phyloP scores from a whole-genome alignment of 805 yeast genomes.

The Candida golubevii region DNA sequence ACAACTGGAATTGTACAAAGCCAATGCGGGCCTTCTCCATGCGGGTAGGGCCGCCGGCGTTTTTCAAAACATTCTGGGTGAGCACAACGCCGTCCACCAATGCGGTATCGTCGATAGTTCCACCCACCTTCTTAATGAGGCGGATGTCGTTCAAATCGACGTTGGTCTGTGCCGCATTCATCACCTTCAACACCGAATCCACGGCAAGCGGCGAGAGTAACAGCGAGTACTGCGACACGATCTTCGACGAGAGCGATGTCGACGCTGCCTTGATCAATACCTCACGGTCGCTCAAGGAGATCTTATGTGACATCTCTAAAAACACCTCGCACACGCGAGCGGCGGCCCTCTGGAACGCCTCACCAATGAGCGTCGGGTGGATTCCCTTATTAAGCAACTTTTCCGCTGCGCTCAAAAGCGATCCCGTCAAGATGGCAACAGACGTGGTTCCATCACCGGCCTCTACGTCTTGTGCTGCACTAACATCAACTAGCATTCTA shows the following conservation, averaged over 20 bases:
- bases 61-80: slow-evolving; percentile 83
- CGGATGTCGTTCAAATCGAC: slow-evolving; percentile 89
- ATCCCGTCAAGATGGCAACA: slow-evolving; percentile 93
- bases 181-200: slow-evolving; percentile 81
- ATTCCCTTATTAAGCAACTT: slow-evolving; percentile 82
- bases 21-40: slow-evolving; percentile 92
- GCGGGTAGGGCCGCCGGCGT: slow-evolving; percentile 93
- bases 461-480: slow-evolving; percentile 97
- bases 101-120: slow-evolving; percentile 95
- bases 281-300: slow-evolving; percentile 76
- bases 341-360: slow-evolving; percentile 88
- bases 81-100: slow-evolving; percentile 89
- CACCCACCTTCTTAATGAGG: slow-evolving; percentile 90
- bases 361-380: slow-evolving; percentile 94
- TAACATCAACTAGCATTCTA: slow-evolving; percentile 90
- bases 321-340: slow-evolving; percentile 74
- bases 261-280: slow-evolving; percentile 87
- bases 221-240: slow-evolving; percentile 87
- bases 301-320: slow-evolving; percentile 77
- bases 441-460: slow-evolving; percentile 99
- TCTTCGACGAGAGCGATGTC: slow-evolving; percentile 90
- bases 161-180: slow-evolving; percentile 51
- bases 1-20: slow-evolving; percentile 86
- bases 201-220: slow-evolving; percentile 91
- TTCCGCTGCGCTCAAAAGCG: slow-evolving; percentile 92